Conservation (phyloP, 345 rosid species). For the Eucalyptus urophylla region DNA sequence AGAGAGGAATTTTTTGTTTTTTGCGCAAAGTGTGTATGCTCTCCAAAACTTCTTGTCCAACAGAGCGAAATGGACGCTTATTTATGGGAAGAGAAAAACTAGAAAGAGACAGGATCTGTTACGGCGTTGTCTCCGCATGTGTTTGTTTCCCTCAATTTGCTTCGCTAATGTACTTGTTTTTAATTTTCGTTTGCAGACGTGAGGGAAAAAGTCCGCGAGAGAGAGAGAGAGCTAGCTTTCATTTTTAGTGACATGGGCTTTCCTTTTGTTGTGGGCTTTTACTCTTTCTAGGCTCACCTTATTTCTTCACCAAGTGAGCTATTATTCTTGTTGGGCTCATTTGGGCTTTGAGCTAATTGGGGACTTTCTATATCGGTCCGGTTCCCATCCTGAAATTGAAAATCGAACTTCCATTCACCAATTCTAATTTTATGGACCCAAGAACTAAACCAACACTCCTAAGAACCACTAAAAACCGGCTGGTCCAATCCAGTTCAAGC, state of each 20-base stretch:
- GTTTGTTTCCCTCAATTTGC: not conserved
- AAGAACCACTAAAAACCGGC: rapidly evolving
- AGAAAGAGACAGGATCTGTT: not conserved
- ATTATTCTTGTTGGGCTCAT: not conserved
- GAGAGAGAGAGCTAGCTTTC: not conserved
- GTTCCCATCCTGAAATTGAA: too few species aligned
- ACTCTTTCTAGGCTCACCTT: not conserved
- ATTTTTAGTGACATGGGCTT: not conserved
- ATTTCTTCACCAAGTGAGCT: not conserved
- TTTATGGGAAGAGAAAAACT: not conserved
- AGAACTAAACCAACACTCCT: too few species aligned
- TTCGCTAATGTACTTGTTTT: too few species aligned
- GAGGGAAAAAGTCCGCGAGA: not conserved
- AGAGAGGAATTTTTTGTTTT: too few species aligned
- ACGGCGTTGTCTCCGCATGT: not conserved
- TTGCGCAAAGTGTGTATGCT: not conserved
- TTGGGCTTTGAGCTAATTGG: not conserved
- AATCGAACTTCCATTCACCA: rapidly evolving
- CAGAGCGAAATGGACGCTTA: not conserved
- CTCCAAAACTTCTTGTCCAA: not conserved
- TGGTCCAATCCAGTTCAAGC: rapidly evolving
- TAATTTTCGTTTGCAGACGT: not conserved
- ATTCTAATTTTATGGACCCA: too few species aligned
- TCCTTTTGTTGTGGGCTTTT: not conserved
- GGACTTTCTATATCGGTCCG: rapidly evolving